Percentiles rank a stretch among this genome's conserved stretches.
Conservation (phyloP, 2,329 filamentous ascomycete species). For the Fusarium foetens region DNA sequence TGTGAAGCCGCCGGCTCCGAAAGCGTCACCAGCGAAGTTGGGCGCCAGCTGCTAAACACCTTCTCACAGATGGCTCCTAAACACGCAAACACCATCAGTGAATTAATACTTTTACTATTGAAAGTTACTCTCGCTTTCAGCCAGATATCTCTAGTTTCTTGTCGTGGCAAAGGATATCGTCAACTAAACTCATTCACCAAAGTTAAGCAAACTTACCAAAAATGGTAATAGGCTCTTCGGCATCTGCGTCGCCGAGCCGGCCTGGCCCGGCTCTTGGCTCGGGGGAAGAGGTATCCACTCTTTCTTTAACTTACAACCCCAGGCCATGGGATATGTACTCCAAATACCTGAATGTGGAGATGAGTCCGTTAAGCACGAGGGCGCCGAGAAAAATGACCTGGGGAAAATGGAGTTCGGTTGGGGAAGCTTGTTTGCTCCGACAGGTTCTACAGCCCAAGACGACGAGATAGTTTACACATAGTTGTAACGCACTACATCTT, state of each 20-base stretch:
- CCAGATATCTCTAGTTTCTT: neutral
- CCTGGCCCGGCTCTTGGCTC: conserved; percentile 32
- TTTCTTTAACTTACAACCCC: conserved; percentile 1
- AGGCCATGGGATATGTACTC: neutral
- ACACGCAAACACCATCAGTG: neutral
- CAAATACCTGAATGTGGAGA: neutral
- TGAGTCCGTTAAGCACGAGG: neutral
- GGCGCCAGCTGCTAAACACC: neutral
- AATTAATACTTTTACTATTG: neutral
- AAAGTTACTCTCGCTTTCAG: neutral
- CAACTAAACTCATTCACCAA: neutral
- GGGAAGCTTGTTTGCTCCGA: neutral
- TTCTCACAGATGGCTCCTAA: neutral
- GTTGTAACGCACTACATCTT: neutral
- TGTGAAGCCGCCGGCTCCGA: neutral
- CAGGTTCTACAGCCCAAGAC: neutral
- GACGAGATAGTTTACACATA: neutral
- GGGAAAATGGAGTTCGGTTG: neutral
- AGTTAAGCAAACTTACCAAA: conserved; percentile 9
- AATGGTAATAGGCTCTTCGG: conserved; percentile 16
- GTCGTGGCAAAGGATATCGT: conserved; percentile 3
- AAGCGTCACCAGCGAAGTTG: neutral
- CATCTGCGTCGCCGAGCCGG: conserved; percentile 32
- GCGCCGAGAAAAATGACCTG: neutral
- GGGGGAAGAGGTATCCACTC: conserved; percentile 13